Conservation (phyloP, 73 alveolate species). For the Paraurostyla sp. region DNA sequence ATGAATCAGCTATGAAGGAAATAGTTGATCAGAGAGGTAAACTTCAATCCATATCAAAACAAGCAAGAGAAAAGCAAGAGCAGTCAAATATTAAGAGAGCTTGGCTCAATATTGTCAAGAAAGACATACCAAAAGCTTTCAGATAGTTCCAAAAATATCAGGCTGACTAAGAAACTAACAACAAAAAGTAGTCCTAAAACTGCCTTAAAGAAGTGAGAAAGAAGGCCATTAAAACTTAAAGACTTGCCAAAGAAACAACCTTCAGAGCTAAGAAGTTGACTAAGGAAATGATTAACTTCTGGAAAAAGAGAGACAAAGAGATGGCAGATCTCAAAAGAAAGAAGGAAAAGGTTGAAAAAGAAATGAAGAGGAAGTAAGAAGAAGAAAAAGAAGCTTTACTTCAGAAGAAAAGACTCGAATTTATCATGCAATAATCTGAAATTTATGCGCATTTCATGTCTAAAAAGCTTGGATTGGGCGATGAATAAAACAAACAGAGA, state of each 20-base stretch:
- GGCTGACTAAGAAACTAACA: slow-evolving; percentile 91
- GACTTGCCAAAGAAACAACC: slow-evolving; percentile 90
- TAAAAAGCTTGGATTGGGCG: slow-evolving; percentile 95
- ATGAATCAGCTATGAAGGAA: slow-evolving; percentile 75
- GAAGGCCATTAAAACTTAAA: slow-evolving; percentile 90
- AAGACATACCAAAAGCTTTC: slow-evolving; percentile 91
- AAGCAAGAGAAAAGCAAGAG: slow-evolving; percentile 82
- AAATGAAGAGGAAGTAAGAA: slow-evolving; percentile 94
- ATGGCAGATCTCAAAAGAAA: slow-evolving; percentile 95
- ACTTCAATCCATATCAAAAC: slow-evolving; percentile 77
- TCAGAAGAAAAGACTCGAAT: slow-evolving; percentile 97
- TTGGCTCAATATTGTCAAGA: slow-evolving; percentile 88
- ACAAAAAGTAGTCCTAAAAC: slow-evolving; percentile 86
- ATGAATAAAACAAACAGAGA: slow-evolving; percentile 76
- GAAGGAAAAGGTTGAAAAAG: slow-evolving; percentile 96
- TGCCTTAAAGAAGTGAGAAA: slow-evolving; percentile 95
- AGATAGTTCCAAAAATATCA: slow-evolving; percentile 85
- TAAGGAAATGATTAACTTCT: slow-evolving; percentile 93
- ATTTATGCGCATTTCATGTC: slow-evolving; percentile 98
- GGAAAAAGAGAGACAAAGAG: slow-evolving; percentile 98
- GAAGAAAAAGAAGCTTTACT: slow-evolving; percentile 96
- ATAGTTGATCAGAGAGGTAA: slow-evolving; percentile 82
- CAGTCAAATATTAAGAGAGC: slow-evolving; percentile 73
- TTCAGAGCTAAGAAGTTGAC: slow-evolving; percentile 94
- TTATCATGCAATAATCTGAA: slow-evolving; percentile 96